Evolutionary conservation across 768 basidiomycete genomes (phyloP).

Genomic region (Mycena alexandri): DNA sequence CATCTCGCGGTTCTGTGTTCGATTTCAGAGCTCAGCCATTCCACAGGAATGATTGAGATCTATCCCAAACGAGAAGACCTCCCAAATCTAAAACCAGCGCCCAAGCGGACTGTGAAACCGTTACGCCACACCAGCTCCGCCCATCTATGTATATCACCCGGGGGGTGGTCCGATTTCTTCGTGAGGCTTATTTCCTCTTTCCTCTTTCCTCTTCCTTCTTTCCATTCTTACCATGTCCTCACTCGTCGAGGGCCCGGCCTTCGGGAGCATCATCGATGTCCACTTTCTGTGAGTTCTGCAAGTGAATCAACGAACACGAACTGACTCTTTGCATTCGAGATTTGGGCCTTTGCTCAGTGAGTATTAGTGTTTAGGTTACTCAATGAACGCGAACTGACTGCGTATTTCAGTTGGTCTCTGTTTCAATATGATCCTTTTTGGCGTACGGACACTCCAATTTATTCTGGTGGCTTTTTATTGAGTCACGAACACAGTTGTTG

Average conservation of each 20-base stretch:
- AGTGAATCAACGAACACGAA: neutral
- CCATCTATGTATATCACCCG: too few species aligned
- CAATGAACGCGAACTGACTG: too few species aligned
- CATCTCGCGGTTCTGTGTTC: too few species aligned
- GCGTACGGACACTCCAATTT: neutral
- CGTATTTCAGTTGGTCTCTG: neutral
- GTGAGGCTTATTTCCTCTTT: too few species aligned
- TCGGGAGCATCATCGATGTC: neutral
- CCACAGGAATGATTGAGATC: too few species aligned
- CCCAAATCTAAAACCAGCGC: too few species aligned
- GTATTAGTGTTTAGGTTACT: too few species aligned
- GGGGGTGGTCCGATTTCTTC: too few species aligned
- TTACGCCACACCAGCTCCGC: too few species aligned
- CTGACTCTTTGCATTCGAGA: neutral
- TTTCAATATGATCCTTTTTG: constrained; percentile 3
- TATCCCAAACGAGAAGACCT: too few species aligned
- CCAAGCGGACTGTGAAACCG: too few species aligned
- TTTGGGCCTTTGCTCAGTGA: neutral
- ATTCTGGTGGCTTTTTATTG: neutral
- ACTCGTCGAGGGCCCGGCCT: neutral
- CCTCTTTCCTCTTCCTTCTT: neutral
- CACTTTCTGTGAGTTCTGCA: neutral
- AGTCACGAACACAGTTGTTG: neutral
- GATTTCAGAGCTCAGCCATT: too few species aligned
- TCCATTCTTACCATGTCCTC: neutral